Conservation (phyloP, 805 yeast species). For the Candida verbasci region DNA sequence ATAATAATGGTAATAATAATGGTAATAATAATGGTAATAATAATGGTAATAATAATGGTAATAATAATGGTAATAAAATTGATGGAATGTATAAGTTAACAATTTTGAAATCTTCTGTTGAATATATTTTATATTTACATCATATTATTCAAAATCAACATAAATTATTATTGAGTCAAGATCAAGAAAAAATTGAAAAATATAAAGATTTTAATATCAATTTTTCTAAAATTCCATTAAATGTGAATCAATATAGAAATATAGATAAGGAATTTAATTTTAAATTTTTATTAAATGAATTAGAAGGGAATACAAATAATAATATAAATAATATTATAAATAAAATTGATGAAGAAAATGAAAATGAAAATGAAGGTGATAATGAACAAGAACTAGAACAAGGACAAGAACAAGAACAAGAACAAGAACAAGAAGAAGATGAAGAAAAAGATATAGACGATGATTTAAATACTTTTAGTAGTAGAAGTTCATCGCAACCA, state of each 20-base stretch:
- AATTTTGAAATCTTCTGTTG: slow-evolving; percentile 77
- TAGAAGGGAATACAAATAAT: slow-evolving; percentile 3
- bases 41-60: slow-evolving; percentile 7
- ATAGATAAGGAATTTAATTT: slow-evolving; percentile 55
- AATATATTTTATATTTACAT: slow-evolving; percentile 69
- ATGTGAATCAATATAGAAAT: slow-evolving; percentile 56
- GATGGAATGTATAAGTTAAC: slow-evolving; percentile 79
- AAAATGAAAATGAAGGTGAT: slow-evolving; percentile 9
- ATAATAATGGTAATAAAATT: slow-evolving; percentile 32
- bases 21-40: not conserved
- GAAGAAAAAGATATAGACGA: slow-evolving; percentile 5
- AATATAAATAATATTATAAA: slow-evolving; percentile 1
- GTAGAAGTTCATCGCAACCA: slow-evolving; percentile 3
- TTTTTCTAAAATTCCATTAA: slow-evolving; percentile 52
- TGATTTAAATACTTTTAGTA: not conserved
- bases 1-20: not conserved
- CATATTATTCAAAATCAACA: slow-evolving; percentile 50
- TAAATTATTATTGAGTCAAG: slow-evolving; percentile 27
- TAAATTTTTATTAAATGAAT: slow-evolving; percentile 22
- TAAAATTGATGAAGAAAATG: slow-evolving; percentile 5
- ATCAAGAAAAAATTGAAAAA: slow-evolving; percentile 11
- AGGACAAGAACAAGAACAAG: slow-evolving; percentile 7
- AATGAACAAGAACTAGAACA: slow-evolving; percentile 6
- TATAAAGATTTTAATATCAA: slow-evolving; percentile 38
- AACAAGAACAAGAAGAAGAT: slow-evolving; percentile 7